Conservation (phyloP, 139 green algal genomes). For the Ettlia oleoabundans region DNA sequence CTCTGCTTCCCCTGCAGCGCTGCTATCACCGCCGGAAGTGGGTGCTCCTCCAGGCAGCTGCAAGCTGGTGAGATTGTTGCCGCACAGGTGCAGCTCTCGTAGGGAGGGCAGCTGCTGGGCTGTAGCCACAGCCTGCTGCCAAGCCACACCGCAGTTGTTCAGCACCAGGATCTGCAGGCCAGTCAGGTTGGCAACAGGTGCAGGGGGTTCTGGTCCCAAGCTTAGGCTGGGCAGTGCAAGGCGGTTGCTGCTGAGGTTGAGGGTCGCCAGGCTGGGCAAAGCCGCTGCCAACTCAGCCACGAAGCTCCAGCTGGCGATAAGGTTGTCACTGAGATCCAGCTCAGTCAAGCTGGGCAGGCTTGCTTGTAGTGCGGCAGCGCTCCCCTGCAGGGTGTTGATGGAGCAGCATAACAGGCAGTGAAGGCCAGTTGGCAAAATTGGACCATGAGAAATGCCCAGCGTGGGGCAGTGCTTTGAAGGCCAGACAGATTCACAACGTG, state of each 20-base stretch:
- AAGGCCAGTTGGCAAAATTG: background rate
- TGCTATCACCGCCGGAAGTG: no score
- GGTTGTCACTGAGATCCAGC: conserved; percentile 79
- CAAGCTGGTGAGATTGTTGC: conserved; percentile 46
- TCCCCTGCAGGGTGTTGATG: background rate
- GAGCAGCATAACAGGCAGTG: background rate
- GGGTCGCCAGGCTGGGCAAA: conserved; percentile 44
- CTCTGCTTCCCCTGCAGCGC: no score
- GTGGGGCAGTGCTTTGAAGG: no score
- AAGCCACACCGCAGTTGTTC: conserved; percentile 68
- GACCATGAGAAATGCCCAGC: background rate
- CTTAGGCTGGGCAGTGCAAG: conserved; percentile 46
- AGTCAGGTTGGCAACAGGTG: conserved; percentile 14
- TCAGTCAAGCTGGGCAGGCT: conserved; percentile 15
- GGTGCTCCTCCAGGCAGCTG: background rate
- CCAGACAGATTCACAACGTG: no score
- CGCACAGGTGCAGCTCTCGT: conserved; percentile 70
- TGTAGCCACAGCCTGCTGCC: conserved; percentile 61
- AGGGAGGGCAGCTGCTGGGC: conserved; percentile 58
- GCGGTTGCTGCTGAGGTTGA: conserved; percentile 71
- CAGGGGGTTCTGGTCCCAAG: background rate
- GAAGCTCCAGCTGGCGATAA: conserved; percentile 66
- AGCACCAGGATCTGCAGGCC: conserved; percentile 71
- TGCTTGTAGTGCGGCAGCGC: background rate
- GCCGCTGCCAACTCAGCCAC: conserved; percentile 24